A percentile compares a stretch with the other conserved stretches of the same genome.
Conservation (phyloP, 345 rosid species). For the Lepidium sativum region DNA sequence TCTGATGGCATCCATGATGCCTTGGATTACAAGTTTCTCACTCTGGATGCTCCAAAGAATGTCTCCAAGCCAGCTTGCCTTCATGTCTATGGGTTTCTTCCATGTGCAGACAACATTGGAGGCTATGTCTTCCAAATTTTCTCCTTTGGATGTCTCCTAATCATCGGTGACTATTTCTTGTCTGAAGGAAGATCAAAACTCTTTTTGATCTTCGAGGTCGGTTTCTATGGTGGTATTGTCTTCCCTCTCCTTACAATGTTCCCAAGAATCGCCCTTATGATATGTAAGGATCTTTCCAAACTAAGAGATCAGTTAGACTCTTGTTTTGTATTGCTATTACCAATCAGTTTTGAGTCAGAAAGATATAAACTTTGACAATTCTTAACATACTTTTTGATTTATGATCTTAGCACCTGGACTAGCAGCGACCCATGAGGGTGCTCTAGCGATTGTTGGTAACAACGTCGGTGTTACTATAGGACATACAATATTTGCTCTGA, state of each 20-base stretch:
- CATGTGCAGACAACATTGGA: slow-evolving; percentile 29
- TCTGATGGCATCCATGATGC: slow-evolving; percentile 17
- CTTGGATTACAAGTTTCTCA: slow-evolving; percentile 10
- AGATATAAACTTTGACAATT: no score
- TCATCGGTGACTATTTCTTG: slow-evolving; percentile 28
- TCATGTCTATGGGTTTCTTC: slow-evolving; percentile 32
- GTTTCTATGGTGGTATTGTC: slow-evolving; percentile 27
- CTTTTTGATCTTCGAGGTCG: slow-evolving; percentile 26
- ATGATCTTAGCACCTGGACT: slow-evolving; percentile 24
- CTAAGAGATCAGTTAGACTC: not conserved
- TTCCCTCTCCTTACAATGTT: slow-evolving; percentile 31
- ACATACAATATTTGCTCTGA: slow-evolving; percentile 25
- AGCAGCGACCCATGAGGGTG: slow-evolving; percentile 21
- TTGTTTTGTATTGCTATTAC: no score
- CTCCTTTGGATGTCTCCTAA: slow-evolving; percentile 25
- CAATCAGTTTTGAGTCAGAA: no score
- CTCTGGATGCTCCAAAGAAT: slow-evolving; percentile 14
- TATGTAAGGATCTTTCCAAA: slow-evolving; percentile 9
- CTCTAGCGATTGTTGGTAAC: slow-evolving; percentile 14
- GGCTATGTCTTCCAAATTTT: slow-evolving; percentile 28
- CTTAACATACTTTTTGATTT: not conserved
- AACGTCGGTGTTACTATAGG: slow-evolving; percentile 25
- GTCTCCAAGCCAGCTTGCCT: slow-evolving; percentile 18
- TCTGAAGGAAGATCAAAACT: slow-evolving; percentile 29
- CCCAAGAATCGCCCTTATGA: slow-evolving; percentile 25